Conservation (phyloP, 2,329 filamentous ascomycete genomes). For the Fusarium compactum region DNA sequence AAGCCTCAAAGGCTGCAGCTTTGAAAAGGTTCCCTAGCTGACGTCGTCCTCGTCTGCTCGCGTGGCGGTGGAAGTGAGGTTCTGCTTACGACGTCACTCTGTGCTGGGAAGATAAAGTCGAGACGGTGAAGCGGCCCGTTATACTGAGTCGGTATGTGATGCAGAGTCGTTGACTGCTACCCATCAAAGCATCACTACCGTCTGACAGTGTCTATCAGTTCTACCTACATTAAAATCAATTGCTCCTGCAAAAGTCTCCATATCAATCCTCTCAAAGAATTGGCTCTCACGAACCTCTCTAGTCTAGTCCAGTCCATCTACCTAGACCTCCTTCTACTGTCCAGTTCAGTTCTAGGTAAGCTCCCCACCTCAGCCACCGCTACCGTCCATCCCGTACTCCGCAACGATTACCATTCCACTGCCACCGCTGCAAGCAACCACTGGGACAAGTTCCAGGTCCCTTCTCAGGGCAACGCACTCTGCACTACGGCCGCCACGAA, state of each 20-base stretch:
- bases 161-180: not conserved
- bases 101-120: slow-evolving; percentile 34
- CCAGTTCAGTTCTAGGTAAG: slow-evolving; percentile 19
- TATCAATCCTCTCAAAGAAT: slow-evolving; percentile 7
- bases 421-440: slow-evolving; percentile 27
- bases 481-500: slow-evolving; percentile 50
- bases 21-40: slow-evolving; percentile 42
- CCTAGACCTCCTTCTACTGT: not conserved
- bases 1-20: slow-evolving; percentile 47
- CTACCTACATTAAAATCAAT: slow-evolving; percentile 8
- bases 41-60: slow-evolving; percentile 36
- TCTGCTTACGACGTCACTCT: slow-evolving; percentile 46
- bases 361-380: slow-evolving; percentile 39
- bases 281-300: slow-evolving; percentile 19
- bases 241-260: not conserved
- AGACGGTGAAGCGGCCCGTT: slow-evolving; percentile 28
- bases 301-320: not conserved
- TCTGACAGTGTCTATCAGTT: not conserved
- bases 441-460: slow-evolving; percentile 30
- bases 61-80: slow-evolving; percentile 40
- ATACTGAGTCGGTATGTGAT: slow-evolving; percentile 2
- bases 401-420: slow-evolving; percentile 29
- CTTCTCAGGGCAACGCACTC: slow-evolving; percentile 34
- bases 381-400: slow-evolving; percentile 12
- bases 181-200: not conserved